Evolutionary conservation across 306 rosid genomes (phyloP), one percentile per base, ranked within the genome.

Genomic region (Cyamopsis tetragonoloba): DNA sequence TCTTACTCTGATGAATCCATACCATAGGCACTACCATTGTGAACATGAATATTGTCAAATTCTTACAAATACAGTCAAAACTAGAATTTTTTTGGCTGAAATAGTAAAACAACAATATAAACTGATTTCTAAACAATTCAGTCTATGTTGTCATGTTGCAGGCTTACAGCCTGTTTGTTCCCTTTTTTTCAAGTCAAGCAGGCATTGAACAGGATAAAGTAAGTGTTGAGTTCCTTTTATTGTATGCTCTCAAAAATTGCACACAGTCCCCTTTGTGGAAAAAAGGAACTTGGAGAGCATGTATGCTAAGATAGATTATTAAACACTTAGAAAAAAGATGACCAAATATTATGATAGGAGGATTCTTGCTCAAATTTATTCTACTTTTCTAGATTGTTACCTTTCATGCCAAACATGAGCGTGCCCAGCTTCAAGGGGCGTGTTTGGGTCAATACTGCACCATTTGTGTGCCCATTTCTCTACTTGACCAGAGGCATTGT

Each of bases 401-500:
- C 97, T 90, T 83, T 95, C 99, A 79, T 88, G 95, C 99, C 99
- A 95, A 51, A 86, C 77, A 76, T 95, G 99, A 78, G 99, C 97
- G 51, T 95, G 99, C 14, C 99, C 99, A 41, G 84, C 81, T 27
- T 90, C 96, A 12, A 95, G 82, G 6, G 77, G 84, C 15, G 95
- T 86, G 80, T 69, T 82, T 43, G 97, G 97, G 59, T 95, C 97
- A 69, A 95, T 88, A 57, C 84, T 86, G 77, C 99, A 95, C 99
- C 99, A 95, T 82, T 95, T 95, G 75, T 95, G 81, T 3, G 99
- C 99, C 91, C 85, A 86, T 72, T 95, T 95, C 72, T 95, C 99
- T 12, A 92, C 77, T 78, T 88, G 83, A 49, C 96, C 99, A 32
- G 86, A 69, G 11, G 86, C 92, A 80, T 73, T 46, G 71, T 95